Base-by-base conservation (phyloP, 208 protist genomes). In the Trypanosoma brucei region DNA sequence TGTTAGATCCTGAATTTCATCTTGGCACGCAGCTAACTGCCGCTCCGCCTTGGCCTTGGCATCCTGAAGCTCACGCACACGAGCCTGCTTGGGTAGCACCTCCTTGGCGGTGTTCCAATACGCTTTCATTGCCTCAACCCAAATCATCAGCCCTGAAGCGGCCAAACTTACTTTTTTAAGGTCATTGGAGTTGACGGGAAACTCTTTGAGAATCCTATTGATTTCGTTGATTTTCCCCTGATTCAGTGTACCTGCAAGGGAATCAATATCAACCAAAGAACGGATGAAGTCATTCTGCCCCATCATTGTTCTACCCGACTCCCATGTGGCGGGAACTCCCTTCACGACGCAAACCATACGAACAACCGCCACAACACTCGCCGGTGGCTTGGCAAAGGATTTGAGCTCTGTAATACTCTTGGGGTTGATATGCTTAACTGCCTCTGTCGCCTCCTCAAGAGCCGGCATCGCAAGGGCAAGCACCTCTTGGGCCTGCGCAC, bases 31-130 rank as follows among this genome's bases (percentile, higher is more conserved):
- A 44, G 73, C 64, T 35, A 99, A 72, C 55, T 96, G 90, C 22
- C 71, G 72, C 72, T 98, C 91, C 5, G 93, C 91, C 42, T 84
- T 81, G 54, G 95, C 87, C 51, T 97, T 90, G 31, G 90, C 81
- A 59, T 94, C 87, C 79, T 98, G 95, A 64, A 96, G 86, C 62
- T 95, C 81, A 11, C 87, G 84, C 64, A 99, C 97, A 7, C 83
- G 81, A 74, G 95, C 81, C 59, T 97, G 85, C 77, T 98, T 99
- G 33, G 98, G 98, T 30, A 97, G 85, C 33, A 99, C 97, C 61
- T 94, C 95, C 78, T 98, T 98, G 31, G 92, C 90, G 7, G 98
- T 95, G 59, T 92, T 87, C 83, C 98, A 98, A 85, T 99, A 99
- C 60, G 95, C 84, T 56, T 98, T 90, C 81, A 99, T 98, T 50